These are phyloP conservation scores for Scalesia atractyloides DNA, from an alignment of 129 eudicot species.

Conservation along the genomic window DNA sequence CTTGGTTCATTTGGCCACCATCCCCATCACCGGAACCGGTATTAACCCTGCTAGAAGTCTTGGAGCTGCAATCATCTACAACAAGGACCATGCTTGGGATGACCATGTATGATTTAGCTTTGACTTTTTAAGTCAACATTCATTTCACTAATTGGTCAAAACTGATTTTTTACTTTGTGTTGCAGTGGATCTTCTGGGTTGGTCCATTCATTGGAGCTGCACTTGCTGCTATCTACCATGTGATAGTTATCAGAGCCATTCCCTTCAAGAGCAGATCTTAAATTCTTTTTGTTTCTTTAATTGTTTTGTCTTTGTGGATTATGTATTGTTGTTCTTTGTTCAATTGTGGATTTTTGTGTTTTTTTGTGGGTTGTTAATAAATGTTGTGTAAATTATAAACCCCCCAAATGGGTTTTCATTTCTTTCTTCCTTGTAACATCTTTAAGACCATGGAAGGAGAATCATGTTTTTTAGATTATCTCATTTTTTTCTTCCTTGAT, in stretches of 20 bases:
- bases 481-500: neutral
- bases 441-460: slow-evolving; percentile 11
- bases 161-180: neutral
- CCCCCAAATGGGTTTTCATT: neutral
- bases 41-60: slow-evolving; percentile 80
- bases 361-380: slow-evolving; percentile 8
- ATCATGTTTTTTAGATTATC: neutral
- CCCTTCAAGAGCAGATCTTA: slow-evolving; percentile 59
- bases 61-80: slow-evolving; percentile 70
- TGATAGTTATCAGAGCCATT: slow-evolving; percentile 60
- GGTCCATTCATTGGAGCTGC: slow-evolving; percentile 77
- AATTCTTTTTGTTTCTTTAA: slow-evolving; percentile 13
- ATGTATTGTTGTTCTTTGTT: slow-evolving; percentile 18
- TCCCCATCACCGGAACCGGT: slow-evolving; percentile 78
- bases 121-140: slow-evolving; percentile 9
- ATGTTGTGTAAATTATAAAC: slow-evolving; percentile 28
- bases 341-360: slow-evolving; percentile 24
- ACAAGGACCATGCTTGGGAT: slow-evolving; percentile 71
- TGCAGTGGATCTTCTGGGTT: slow-evolving; percentile 76
- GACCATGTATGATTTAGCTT: slow-evolving; percentile 47
- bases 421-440: slow-evolving; percentile 12
- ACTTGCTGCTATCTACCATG: slow-evolving; percentile 65
- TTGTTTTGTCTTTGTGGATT: slow-evolving; percentile 7
- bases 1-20: slow-evolving; percentile 74
- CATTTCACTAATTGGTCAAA: slow-evolving; percentile 7